Percentiles rank a stretch among this genome's conserved stretches.
Evolutionary conservation across 2,329 filamentous ascomycete species (phyloP).

Genomic region (Hypoxylon sp.): DNA sequence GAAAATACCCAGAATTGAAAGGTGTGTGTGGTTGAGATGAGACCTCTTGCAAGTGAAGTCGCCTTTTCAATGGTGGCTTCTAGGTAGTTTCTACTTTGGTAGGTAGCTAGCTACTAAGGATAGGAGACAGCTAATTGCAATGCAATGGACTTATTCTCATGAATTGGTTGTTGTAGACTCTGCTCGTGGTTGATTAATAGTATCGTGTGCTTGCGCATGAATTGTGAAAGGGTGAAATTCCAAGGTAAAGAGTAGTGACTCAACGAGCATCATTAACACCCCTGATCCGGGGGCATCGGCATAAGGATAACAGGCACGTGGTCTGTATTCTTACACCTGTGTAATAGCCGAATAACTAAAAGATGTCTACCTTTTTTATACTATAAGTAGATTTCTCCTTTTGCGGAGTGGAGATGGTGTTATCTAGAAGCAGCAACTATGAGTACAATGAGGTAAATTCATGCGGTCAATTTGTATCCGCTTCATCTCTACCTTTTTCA

Average conservation of each 20-base stretch:
- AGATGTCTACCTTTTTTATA: background rate
- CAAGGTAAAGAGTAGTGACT: background rate
- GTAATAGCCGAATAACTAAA: background rate
- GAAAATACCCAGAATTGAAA: slow-evolving; percentile 2
- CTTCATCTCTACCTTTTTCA: background rate
- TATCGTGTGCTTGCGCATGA: background rate
- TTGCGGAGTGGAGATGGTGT: background rate
- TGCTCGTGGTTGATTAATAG: background rate
- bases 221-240: background rate
- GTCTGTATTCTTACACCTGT: background rate
- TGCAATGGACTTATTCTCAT: background rate
- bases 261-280: background rate
- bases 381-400: background rate
- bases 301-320: background rate
- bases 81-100: background rate
- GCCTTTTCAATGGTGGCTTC: background rate
- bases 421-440: background rate
- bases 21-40: background rate
- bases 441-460: background rate
- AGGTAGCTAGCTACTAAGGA: background rate
- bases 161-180: background rate
- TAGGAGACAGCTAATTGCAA: background rate
- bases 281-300: background rate
- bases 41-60: background rate
- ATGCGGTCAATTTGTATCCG: background rate